Evolutionary conservation across 2,329 filamentous ascomycete species (phyloP).

Genomic region (Aspergillus udagawae): DNA sequence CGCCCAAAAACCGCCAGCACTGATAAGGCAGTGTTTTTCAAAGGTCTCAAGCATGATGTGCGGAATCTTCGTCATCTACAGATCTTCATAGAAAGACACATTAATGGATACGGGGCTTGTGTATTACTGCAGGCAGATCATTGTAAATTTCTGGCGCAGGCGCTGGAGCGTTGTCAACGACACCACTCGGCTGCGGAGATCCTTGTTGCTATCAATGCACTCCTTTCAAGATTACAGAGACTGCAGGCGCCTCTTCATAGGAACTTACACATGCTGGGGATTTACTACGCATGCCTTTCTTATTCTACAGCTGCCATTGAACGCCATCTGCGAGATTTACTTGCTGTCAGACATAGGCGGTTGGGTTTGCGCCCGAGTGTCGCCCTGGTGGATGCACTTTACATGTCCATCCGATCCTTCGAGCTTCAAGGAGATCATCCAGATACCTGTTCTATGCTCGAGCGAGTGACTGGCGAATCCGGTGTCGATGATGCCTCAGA

Average conservation of each 20-base stretch:
- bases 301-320: slow-evolving; percentile 27
- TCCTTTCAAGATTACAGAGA: slow-evolving; percentile 23
- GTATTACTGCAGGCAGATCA: slow-evolving; percentile 5
- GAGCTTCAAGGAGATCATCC: slow-evolving; percentile 18
- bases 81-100: slow-evolving; percentile 21
- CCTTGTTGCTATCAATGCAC: slow-evolving; percentile 26
- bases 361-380: slow-evolving; percentile 8
- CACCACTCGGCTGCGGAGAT: slow-evolving; percentile 27
- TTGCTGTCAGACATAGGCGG: background rate
- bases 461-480: slow-evolving; percentile 19
- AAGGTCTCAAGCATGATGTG: slow-evolving; percentile 1
- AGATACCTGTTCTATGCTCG: slow-evolving; percentile 18
- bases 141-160: slow-evolving; percentile 12
- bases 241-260: slow-evolving; percentile 11
- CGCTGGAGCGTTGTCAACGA: slow-evolving; percentile 21
- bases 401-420: slow-evolving; percentile 17
- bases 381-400: slow-evolving; percentile 20
- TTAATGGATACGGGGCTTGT: slow-evolving; percentile 9
- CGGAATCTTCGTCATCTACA: slow-evolving; percentile 16
- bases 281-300: slow-evolving; percentile 28
- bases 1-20: slow-evolving; percentile 2
- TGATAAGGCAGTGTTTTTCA: slow-evolving; percentile 1
- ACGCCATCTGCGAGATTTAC: slow-evolving; percentile 21
- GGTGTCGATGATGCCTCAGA: background rate
- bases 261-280: slow-evolving; percentile 20